Evolutionary conservation across 805 yeast genomes (phyloP).

Genomic region (Spathaspora gorwiae): DNA sequence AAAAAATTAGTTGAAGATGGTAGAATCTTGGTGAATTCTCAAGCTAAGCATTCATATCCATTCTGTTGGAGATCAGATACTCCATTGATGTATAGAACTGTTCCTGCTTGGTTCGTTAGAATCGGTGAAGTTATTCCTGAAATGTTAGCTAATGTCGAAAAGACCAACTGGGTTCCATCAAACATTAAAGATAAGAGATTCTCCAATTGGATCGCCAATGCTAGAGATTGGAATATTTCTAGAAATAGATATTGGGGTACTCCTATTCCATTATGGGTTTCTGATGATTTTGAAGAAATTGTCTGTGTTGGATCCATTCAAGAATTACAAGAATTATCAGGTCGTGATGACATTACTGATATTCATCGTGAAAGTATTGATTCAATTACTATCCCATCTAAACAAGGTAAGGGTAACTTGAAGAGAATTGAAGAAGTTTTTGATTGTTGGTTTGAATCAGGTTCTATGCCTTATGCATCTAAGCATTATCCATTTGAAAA

Average conservation of each 20-base stretch:
- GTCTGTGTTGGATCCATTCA: constrained; percentile 90
- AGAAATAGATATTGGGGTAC: constrained; percentile 99
- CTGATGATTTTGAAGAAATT: constrained; percentile 87
- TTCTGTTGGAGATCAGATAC: constrained; percentile 99
- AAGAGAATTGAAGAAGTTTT: constrained; percentile 95
- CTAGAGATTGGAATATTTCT: constrained; percentile 98
- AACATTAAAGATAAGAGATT: constrained; percentile 91
- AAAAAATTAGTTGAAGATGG: constrained; percentile 77
- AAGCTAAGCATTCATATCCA: constrained; percentile 93
- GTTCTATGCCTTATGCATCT: constrained; percentile 98
- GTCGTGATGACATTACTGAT: constrained; percentile 76
- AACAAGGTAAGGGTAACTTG: constrained; percentile 80
- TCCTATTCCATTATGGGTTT: constrained; percentile 96
- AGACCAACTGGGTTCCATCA: constrained; percentile 92
- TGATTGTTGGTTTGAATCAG: constrained; percentile 99
- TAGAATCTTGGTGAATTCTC: constrained; percentile 67
- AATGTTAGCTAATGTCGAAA: constrained; percentile 79
- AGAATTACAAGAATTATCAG: constrained; percentile 81
- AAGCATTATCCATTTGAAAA: constrained; percentile 95
- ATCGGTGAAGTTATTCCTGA: constrained; percentile 82
- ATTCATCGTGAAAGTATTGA: constrained; percentile 93
- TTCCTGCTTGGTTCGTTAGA: constrained; percentile 98
- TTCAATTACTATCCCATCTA: constrained; percentile 87
- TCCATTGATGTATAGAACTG: constrained; percentile 91
- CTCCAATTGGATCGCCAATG: constrained; percentile 96